phyloP scores from a whole-genome alignment of 148 eudicot species.

The Nyssa sinensis region DNA sequence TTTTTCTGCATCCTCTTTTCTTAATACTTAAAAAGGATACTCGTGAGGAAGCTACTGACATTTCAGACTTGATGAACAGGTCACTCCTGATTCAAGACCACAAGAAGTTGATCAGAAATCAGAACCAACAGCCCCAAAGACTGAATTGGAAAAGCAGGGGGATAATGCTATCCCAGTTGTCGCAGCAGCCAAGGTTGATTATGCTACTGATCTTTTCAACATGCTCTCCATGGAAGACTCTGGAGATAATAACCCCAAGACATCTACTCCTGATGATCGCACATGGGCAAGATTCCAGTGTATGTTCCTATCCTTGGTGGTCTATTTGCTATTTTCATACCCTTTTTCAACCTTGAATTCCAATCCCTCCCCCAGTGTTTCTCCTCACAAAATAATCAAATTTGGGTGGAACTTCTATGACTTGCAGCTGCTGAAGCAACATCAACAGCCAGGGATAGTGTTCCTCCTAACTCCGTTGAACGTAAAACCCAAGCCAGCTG shows the following conservation, averaged over 20 bases:
- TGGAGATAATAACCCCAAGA: constrained; percentile 24
- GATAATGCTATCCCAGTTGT: constrained; percentile 15
- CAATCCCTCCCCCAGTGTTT: background rate
- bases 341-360: background rate
- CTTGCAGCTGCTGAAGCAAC: constrained; percentile 39
- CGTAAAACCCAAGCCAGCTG: constrained; percentile 26
- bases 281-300: constrained; percentile 41
- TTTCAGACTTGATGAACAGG: constrained; percentile 29
- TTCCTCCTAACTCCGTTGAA: constrained; percentile 15
- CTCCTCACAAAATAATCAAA: background rate
- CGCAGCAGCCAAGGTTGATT: constrained; percentile 37
- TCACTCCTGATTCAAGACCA: constrained; percentile 15
- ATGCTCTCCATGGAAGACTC: constrained; percentile 38
- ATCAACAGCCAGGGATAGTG: constrained; percentile 18
- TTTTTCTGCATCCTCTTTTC: background rate
- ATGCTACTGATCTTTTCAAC: constrained; percentile 53
- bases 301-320: constrained; percentile 22
- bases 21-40: background rate
- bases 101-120: constrained; percentile 20
- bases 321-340: background rate
- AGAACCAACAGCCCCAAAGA: constrained; percentile 15
- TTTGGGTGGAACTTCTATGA: constrained; percentile 1
- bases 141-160: constrained; percentile 6
- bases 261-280: constrained; percentile 23
- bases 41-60: constrained; percentile 11